These are phyloP conservation scores for Yamadazyma kitorensis DNA, from an alignment of 805 yeast genomes.

Conservation along the genomic window DNA sequence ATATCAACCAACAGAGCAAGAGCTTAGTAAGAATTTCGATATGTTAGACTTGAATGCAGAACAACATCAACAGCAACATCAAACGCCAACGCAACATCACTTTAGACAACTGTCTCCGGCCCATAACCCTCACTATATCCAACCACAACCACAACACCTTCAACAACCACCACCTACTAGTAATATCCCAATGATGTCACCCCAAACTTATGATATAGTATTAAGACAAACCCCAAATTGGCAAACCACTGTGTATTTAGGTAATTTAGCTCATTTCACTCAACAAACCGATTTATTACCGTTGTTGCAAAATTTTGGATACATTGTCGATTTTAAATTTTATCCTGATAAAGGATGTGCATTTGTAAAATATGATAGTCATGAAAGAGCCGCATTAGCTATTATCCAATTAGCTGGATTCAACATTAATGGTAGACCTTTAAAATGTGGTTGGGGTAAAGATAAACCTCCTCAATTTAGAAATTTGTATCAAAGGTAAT, in stretches of 20 bases:
- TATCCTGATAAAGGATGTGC: conserved; percentile 86
- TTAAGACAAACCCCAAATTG: conserved; percentile 76
- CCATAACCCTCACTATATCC: no score
- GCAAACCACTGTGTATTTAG: conserved; percentile 85
- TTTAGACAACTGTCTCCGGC: not conserved
- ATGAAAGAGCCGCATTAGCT: conserved; percentile 86
- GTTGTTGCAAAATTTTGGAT: conserved; percentile 75
- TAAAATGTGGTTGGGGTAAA: conserved; percentile 89
- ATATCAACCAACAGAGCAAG: no score
- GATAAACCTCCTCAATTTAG: conserved; percentile 25
- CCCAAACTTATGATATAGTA: conserved; percentile 55
- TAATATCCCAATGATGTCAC: no score
- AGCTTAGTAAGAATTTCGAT: not conserved
- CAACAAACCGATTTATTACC: conserved; percentile 73
- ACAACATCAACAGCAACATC: not conserved
- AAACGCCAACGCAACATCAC: not conserved
- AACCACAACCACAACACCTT: not conserved
- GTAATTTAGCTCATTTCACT: conserved; percentile 77
- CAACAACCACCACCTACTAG: not conserved
- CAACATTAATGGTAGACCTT: conserved; percentile 69
- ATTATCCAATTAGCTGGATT: conserved; percentile 75
- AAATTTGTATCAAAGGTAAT: no score
- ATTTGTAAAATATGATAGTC: conserved; percentile 81
- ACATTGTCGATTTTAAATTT: conserved; percentile 74
- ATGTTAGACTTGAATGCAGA: not conserved